Evolutionary conservation across 257 asterid species (phyloP).

Genomic region (Solanum neorickii): DNA sequence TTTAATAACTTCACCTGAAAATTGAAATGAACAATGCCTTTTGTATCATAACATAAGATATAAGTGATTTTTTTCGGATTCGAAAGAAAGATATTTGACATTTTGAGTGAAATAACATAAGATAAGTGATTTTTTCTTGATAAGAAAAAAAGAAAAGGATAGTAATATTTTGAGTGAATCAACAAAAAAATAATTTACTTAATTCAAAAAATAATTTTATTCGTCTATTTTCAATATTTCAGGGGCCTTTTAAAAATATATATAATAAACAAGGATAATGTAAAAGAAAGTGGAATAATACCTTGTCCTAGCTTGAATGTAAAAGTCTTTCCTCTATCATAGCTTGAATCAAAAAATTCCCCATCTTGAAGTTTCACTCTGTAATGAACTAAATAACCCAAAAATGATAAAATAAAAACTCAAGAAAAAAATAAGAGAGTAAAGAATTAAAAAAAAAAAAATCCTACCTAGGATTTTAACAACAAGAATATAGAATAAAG

Average conservation of each 20-base stretch:
- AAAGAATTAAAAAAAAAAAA: not conserved
- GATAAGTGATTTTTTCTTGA: not conserved
- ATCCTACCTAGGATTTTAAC: slow-evolving; percentile 8
- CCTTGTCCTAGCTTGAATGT: slow-evolving; percentile 56
- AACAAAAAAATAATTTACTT: not conserved
- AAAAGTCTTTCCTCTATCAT: slow-evolving; percentile 30
- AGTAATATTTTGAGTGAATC: not conserved
- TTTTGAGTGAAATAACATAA: not conserved
- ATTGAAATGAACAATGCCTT: not conserved
- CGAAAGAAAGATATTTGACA: too few species aligned
- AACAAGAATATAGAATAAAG: not conserved
- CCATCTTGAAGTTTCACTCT: slow-evolving; percentile 33
- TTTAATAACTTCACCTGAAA: slow-evolving; percentile 49
- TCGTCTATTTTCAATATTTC: not conserved
- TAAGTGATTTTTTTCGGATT: too few species aligned
- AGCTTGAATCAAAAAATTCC: slow-evolving; percentile 32
- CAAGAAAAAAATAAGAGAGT: not conserved
- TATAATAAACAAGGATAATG: not conserved
- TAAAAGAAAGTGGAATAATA: not conserved
- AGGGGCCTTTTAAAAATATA: not conserved
- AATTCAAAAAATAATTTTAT: not conserved
- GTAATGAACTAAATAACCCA: slow-evolving; percentile 39
- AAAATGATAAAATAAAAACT: not conserved
- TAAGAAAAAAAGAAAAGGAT: not conserved
- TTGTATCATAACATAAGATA: not conserved